These are phyloP conservation scores for Luffa aegyptiaca DNA, from an alignment of 306 rosid species.

Conservation along the genomic window DNA sequence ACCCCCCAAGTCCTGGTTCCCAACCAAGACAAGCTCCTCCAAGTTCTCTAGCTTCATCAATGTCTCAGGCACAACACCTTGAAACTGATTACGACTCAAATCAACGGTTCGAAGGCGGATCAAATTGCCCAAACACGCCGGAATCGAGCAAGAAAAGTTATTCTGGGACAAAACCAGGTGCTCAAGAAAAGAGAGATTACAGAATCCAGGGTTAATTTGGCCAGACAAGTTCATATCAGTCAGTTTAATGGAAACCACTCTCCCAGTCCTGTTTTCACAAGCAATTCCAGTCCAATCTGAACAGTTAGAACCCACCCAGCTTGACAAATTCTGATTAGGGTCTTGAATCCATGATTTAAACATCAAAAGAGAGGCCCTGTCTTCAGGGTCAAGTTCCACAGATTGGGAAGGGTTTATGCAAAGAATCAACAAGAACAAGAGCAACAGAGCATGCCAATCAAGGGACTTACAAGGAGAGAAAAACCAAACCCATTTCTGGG, in stretches of 20 bases:
- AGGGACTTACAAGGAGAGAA: background rate
- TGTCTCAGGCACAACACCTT: conserved; percentile 57
- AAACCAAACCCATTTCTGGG: conserved; percentile 18
- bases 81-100: conserved; percentile 60
- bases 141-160: conserved; percentile 46
- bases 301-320: conserved; percentile 78
- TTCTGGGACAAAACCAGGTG: conserved; percentile 53
- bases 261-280: conserved; percentile 61
- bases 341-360: conserved; percentile 45
- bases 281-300: conserved; percentile 62
- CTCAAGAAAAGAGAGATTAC: conserved; percentile 47
- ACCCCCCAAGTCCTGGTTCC: conserved; percentile 66
- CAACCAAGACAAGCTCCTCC: conserved; percentile 56
- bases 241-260: conserved; percentile 58
- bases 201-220: conserved; percentile 47
- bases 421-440: conserved; percentile 28
- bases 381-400: conserved; percentile 51
- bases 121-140: conserved; percentile 58
- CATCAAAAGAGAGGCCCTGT: conserved; percentile 43
- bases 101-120: conserved; percentile 37
- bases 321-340: conserved; percentile 55
- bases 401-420: conserved; percentile 28
- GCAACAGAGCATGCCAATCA: conserved; percentile 21
- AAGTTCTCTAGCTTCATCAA: conserved; percentile 48
- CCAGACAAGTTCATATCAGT: conserved; percentile 65